Percentiles rank a stretch among this genome's conserved stretches.
Conservation (phyloP, 2,329 filamentous ascomycete genomes). For the Sclerotiophoma versabilis region DNA sequence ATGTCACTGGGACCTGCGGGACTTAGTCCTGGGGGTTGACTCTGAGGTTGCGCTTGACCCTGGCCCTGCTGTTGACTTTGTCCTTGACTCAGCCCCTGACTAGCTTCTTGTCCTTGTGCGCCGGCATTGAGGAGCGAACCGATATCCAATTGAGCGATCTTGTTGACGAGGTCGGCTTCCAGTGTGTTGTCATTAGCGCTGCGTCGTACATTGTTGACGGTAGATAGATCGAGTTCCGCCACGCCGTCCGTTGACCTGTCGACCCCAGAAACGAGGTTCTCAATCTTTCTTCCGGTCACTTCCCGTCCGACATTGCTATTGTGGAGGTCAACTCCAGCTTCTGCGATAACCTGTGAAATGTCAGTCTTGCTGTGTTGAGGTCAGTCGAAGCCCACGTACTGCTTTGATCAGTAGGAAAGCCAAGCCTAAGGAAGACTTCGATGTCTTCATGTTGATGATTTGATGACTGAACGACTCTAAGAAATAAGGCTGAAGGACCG, state of each 20-base stretch:
- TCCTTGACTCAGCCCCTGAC: conserved; percentile 9
- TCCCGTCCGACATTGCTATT: conserved; percentile 29
- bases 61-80: conserved; percentile 8
- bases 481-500: background rate
- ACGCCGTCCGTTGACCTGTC: conserved; percentile 23
- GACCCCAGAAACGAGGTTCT: conserved; percentile 35
- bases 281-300: conserved; percentile 33
- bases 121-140: conserved; percentile 28
- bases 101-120: conserved; percentile 19
- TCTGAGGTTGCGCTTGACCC: conserved; percentile 10
- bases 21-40: conserved; percentile 5
- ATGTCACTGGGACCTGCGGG: conserved; percentile 18
- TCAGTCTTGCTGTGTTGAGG: conserved; percentile 24
- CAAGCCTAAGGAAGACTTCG: conserved; percentile 32
- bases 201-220: conserved; percentile 15
- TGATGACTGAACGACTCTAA: background rate
- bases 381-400: conserved; percentile 29
- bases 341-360: conserved; percentile 29
- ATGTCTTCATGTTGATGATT: conserved; percentile 39
- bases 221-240: conserved; percentile 20
- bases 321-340: conserved; percentile 37
- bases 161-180: conserved; percentile 22
- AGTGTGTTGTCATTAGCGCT: conserved; percentile 16
- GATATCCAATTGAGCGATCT: conserved; percentile 27
- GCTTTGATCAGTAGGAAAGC: conserved; percentile 40